Evolutionary conservation across 176 grass and related monocot species (phyloP).

Genomic region (Leersia perrieri): DNA sequence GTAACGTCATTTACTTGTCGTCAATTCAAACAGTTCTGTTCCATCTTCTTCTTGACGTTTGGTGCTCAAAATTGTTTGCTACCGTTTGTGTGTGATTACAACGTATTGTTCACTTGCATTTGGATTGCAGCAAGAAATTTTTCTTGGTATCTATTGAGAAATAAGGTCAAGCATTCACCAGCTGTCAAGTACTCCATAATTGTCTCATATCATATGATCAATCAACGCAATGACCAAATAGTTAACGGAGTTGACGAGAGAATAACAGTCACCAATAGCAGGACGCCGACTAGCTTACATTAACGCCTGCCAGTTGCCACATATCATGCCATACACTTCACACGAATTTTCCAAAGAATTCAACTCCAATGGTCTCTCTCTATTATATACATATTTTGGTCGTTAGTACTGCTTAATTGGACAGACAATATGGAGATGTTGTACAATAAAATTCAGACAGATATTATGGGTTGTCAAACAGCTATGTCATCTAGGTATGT

Average conservation of each 20-base stretch:
- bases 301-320: constrained; percentile 24
- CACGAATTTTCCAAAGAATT: constrained; percentile 6
- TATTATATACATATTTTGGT: not conserved
- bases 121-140: not conserved
- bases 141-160: not conserved
- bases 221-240: not conserved
- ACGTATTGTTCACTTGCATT: not conserved
- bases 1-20: too few relatives aligned
- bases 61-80: not conserved
- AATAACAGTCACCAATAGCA: not conserved
- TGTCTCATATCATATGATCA: not conserved
- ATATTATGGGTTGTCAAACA: constrained; percentile 4
- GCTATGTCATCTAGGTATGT: not conserved
- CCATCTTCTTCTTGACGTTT: not conserved
- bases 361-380: not conserved
- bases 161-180: not conserved
- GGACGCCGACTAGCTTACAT: not conserved
- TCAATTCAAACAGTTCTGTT: not conserved
- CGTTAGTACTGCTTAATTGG: not conserved
- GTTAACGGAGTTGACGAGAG: not conserved
- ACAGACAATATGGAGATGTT: not conserved
- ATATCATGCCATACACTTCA: constrained; percentile 4
- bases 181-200: not conserved
- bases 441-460: not conserved
- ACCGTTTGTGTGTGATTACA: not conserved